Base-by-base conservation (phyloP, 345 rosid genomes). In the Populus nigra region DNA sequence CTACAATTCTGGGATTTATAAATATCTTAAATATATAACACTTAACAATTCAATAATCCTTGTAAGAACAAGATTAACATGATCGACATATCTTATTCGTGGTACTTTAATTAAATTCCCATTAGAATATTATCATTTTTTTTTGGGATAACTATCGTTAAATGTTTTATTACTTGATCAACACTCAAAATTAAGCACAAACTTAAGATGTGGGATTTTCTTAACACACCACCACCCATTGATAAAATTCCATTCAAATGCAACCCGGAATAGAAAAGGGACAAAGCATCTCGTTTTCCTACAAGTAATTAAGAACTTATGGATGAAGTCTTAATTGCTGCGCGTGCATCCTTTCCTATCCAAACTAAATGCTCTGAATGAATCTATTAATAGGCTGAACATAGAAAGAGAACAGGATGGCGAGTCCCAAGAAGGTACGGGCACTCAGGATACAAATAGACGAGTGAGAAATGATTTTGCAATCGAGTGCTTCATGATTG, bases 401-500 rank as follows among this genome's bases (percentile, higher is more conserved):
- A 59, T 10, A 10, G 65, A 70, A 47, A 67, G 41, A 67, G 70
- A 67, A 43, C 3, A 38, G 70, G 45, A 16, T 43, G 5, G 65
- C 65, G 18, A 67, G 70, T 67, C 70, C 27, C 70, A 20, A 36
- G 70, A 63, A 27, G 11, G 43, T 68, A 73, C 80, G 72, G 31
- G 49, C 69, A 69, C 22, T 62, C 25, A 1, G 20, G 23, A 35
- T 3, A 33, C 22, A 66, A 36, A 29, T 29, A 29, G 43, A 66
- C 69, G 35, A 20, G 70, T 67, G 70, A 74, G 69, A 71, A 83
- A 83, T 83, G 81, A 83, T 80, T 73, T 83, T 57, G 86, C 81
- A 80, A 80, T 83, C 76, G 86, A 83, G 82, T 75, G 83, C 82
- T 71, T 77, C 81, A 83, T 83, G 81, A 83, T 83, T 83, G 86